Evolutionary conservation across 371 early-diverging fungal species (phyloP), one percentile per base, ranked within the genome.

Genomic region (Mucor ambiguus): DNA sequence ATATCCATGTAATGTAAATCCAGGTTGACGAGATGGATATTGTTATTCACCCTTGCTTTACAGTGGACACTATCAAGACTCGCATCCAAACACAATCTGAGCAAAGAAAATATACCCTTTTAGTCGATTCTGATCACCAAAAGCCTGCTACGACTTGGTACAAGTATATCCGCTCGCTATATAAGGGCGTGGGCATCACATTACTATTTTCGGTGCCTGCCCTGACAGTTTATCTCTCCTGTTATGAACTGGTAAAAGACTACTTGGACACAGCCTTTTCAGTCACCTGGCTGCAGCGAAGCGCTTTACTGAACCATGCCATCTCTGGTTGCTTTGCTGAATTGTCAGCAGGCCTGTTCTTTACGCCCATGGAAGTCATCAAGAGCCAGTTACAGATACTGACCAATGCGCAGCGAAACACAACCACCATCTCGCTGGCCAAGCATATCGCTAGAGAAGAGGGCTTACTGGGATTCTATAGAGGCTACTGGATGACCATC

Each of bases 331-430:
- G 68, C 1, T 60, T 75, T 18, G 89, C 89, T 12, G 89, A 88
- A 63, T 60, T 81, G 1, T 48, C 73, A 1, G 83, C 85, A 1
- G 85, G 86, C 9, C 56, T 85, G n/a, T 78, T 86, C 12, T 87
- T 88, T 81, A 92, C 92, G 8, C 94, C 94, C 1, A 92, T 93
- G 92, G 94, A 93, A 67, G 86, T 93, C 3, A 59, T 92, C 56
- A 93, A 93, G 63, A 88, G 85, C 46, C 87, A 83, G 61, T 71
- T 90, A 61, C 93, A 93, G 65, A 68, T 66, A 12, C n/a, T 55
- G 7, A 44, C 30, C n/a, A 22, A 38, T n/a, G 37, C 24, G 26
- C 28, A 28, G 5, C 37, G 38, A 26, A 20, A 52, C 22, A 54
- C 48, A 2, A 61, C 57, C 0, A 67, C 68, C 2, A 24, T 35